These are phyloP conservation scores for Aspergillus spinulosporus DNA, from an alignment of 2,329 filamentous ascomycete genomes.

Conservation along the genomic window DNA sequence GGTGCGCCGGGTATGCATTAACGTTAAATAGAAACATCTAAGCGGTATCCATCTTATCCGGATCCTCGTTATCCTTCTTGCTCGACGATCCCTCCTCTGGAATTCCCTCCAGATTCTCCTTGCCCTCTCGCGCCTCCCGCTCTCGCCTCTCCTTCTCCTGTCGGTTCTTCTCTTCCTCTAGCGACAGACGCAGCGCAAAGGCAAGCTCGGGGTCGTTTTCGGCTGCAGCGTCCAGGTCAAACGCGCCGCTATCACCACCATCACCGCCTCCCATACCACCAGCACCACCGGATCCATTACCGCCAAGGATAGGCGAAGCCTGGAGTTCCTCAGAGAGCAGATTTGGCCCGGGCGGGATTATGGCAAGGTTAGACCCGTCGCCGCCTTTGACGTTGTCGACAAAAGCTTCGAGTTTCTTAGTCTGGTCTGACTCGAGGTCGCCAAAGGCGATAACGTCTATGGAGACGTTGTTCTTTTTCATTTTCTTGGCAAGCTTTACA, in stretches of 20 bases:
- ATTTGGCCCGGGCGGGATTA: constrained; percentile 87
- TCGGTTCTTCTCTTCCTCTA: constrained; percentile 95
- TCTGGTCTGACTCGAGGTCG: constrained; percentile 84
- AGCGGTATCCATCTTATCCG: constrained; percentile 90
- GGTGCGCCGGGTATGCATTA: constrained; percentile 44
- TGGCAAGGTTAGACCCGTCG: constrained; percentile 86
- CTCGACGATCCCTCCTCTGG: constrained; percentile 72
- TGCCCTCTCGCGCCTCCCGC: constrained; percentile 69
- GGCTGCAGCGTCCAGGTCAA: constrained; percentile 80
- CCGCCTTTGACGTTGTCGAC: constrained; percentile 88
- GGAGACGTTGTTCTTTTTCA: constrained; percentile 96
- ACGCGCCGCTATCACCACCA: constrained; percentile 57
- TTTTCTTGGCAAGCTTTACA: constrained; percentile 87
- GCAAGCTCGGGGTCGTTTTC: constrained; percentile 86
- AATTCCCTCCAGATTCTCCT: constrained; percentile 76
- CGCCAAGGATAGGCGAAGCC: constrained; percentile 83
- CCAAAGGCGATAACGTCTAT: constrained; percentile 96
- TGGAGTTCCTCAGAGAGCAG: constrained; percentile 90
- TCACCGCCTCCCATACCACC: constrained; percentile 46
- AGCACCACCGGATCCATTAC: constrained; percentile 65
- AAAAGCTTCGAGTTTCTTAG: constrained; percentile 87
- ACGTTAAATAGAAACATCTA: constrained; percentile 39
- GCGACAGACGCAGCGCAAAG: constrained; percentile 91
- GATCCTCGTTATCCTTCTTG: constrained; percentile 58
- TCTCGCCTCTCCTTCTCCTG: constrained; percentile 82